Percentiles rank a stretch among this genome's conserved stretches.
phyloP scores from a whole-genome alignment of 805 yeast genomes.

The Cyberlindnera maritima region DNA sequence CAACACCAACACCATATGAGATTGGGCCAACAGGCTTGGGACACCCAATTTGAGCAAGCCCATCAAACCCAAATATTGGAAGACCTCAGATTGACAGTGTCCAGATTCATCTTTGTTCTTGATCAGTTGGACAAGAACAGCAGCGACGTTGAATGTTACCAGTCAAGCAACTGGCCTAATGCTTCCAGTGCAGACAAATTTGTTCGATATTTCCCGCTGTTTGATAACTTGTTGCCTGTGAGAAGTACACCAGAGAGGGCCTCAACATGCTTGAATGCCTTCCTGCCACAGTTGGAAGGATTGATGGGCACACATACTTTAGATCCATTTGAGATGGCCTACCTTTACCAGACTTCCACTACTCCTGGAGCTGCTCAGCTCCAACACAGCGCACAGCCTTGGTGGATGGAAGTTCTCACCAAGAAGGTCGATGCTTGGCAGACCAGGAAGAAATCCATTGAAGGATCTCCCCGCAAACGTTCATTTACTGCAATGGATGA shows the following conservation, averaged over 20 bases:
- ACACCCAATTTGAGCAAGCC: too few species aligned
- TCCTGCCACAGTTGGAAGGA: slow-evolving; percentile 7
- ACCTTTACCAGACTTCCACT: background rate
- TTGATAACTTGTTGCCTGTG: slow-evolving; percentile 9
- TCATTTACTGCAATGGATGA: slow-evolving; percentile 11
- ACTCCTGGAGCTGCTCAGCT: background rate
- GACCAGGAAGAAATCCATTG: background rate
- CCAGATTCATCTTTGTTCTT: slow-evolving; percentile 7
- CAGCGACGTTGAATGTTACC: slow-evolving; percentile 4
- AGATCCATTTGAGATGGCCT: background rate
- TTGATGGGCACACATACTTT: slow-evolving; percentile 1
- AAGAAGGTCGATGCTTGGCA: slow-evolving; percentile 9
- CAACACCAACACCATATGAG: background rate
- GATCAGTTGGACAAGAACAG: slow-evolving; percentile 5
- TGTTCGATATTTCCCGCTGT: slow-evolving; percentile 7
- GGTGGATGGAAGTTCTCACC: slow-evolving; percentile 5
- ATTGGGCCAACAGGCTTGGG: too few species aligned
- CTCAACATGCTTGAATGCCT: slow-evolving; percentile 1
- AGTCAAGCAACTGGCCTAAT: slow-evolving; percentile 12
- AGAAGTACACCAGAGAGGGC: slow-evolving; percentile 3
- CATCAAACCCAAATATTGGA: background rate
- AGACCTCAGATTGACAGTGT: slow-evolving; percentile 8
- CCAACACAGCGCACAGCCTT: too few species aligned
- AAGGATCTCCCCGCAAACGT: slow-evolving; percentile 11
- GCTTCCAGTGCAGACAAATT: slow-evolving; percentile 8